phyloP scores from a whole-genome alignment of 768 basidiomycete species.

The Phanerochaete carnosa region DNA sequence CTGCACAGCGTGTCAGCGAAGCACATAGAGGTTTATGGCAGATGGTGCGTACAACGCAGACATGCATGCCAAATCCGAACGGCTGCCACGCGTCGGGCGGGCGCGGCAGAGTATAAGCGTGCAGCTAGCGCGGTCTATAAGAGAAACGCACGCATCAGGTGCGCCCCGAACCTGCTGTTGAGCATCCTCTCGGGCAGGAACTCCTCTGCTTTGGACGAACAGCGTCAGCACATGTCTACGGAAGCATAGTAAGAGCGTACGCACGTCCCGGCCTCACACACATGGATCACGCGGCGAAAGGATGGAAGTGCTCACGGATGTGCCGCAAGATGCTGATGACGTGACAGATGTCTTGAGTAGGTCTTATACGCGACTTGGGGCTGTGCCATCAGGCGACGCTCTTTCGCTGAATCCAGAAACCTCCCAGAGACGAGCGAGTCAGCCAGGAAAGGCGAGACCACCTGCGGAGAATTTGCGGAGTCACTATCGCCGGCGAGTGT shows the following conservation, averaged over 20 bases:
- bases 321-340: not conserved
- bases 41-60: slow-evolving; percentile 19
- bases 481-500: too few relatives aligned
- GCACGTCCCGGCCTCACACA: slow-evolving; percentile 47
- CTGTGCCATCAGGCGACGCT: too few relatives aligned
- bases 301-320: slow-evolving; percentile 16
- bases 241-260: slow-evolving; percentile 14
- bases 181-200: slow-evolving; percentile 48
- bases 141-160: slow-evolving; percentile 16
- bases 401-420: too few relatives aligned
- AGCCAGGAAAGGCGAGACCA: too few relatives aligned
- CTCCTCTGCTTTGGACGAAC: slow-evolving; percentile 29
- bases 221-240: not conserved
- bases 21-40: too few relatives aligned
- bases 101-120: not conserved
- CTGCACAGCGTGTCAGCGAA: too few relatives aligned
- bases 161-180: slow-evolving; percentile 44
- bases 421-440: too few relatives aligned
- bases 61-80: slow-evolving; percentile 22
- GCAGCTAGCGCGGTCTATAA: not conserved
- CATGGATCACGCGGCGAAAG: slow-evolving; percentile 40
- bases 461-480: too few relatives aligned
- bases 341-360: too few relatives aligned
- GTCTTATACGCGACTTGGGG: too few relatives aligned
- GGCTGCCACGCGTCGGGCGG: slow-evolving; percentile 41